These are phyloP conservation scores for Leersia perrieri DNA, from an alignment of 176 grass and related monocot species.

Conservation along the genomic window DNA sequence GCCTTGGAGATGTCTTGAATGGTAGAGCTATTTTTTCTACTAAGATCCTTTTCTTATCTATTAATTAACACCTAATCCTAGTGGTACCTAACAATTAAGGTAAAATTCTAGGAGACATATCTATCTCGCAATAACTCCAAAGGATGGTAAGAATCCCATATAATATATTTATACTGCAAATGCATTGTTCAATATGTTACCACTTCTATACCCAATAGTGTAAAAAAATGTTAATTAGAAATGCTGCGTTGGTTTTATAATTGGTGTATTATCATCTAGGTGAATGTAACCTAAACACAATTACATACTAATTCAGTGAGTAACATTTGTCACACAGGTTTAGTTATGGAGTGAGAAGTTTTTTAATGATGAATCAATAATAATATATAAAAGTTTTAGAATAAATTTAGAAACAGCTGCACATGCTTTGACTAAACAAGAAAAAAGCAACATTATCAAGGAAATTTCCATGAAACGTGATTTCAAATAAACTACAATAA, in stretches of 20 bases:
- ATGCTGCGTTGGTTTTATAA: background rate
- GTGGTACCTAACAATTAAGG: too few species aligned
- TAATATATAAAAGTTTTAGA: background rate
- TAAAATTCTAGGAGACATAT: background rate
- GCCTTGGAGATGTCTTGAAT: background rate
- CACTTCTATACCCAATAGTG: background rate
- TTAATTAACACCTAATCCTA: too few species aligned
- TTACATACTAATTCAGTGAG: background rate
- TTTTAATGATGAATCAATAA: too few species aligned
- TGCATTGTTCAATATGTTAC: background rate
- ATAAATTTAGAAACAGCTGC: background rate
- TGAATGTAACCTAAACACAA: background rate
- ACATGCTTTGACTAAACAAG: background rate
- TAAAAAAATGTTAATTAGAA: background rate
- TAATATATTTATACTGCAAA: background rate
- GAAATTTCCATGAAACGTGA: background rate
- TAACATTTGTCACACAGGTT: too few species aligned
- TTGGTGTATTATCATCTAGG: background rate
- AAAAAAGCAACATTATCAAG: background rate
- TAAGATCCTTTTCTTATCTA: background rate
- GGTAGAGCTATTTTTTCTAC: background rate
- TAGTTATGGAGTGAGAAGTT: too few species aligned
- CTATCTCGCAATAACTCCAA: background rate
- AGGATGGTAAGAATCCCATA: background rate
- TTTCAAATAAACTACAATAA: background rate